Base-by-base conservation (phyloP, 352 stramenopile species). In the Globisporangium barbulae region DNA sequence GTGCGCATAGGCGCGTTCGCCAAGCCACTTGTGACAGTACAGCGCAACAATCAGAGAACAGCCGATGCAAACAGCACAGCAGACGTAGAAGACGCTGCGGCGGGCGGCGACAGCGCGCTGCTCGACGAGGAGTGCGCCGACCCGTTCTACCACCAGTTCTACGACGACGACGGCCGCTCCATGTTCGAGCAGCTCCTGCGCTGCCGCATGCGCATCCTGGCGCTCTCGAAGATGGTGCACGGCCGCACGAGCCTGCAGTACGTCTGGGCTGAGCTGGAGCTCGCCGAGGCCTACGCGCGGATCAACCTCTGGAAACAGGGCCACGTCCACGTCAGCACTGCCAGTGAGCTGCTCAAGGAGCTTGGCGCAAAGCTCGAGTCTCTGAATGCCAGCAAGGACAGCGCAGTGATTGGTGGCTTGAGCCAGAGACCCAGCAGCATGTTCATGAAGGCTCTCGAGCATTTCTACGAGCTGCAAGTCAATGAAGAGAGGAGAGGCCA, bases 241-340 rank as follows among this genome's bases (percentile, higher is more conserved):
- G 76, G 77, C 0, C 59, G 75, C 0, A 59, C 74, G 7, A 81
- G 71, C 21, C 53, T 79, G n/a, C 62, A 61, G 33, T 79, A 71
- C 59, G 70, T 78, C 21, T 69, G 68, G 2, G 81, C 81, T 2
- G 72, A 88, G n/a, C 59, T 88, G 17, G 76, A 85, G 62, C 54
- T 92, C 8, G 81, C 70, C 0, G 81, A 89, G 55, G 65, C 61
- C 2, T 92, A 90, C 37, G 70, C 79, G 5, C 68, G 77, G 0
- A 57, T 89, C 41, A 85, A 81, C 45, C 71, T 92, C 13, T 90
- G 83, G 83, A 90, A 92, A 49, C 83, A 92, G 45, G 79, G 74
- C 0, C 71, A 89, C 41, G 42, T 74, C 6, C 83, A 92, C 41
- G 61, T 73, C 5, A 68, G 67, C 7, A 62, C 63, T 15, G 74